Conservation (phyloP, 2,329 filamentous ascomycete genomes). For the Pleurostoma richardsiae region DNA sequence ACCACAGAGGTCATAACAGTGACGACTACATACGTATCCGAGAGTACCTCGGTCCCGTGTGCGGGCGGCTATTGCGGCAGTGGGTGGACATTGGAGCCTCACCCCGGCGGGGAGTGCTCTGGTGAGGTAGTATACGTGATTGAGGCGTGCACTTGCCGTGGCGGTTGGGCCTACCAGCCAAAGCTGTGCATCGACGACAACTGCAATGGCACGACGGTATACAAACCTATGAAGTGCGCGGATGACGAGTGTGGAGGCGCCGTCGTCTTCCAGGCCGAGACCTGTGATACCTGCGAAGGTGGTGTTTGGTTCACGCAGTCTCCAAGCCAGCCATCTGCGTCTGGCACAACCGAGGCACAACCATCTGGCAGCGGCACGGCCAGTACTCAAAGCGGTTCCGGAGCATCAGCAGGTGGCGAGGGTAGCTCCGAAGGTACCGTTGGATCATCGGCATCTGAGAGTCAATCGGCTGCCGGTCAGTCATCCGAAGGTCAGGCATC, state of each 20-base stretch:
- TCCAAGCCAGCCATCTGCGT: neutral
- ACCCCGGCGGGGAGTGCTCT: neutral
- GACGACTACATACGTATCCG: neutral
- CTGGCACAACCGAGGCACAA: neutral
- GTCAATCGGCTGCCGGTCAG: too few relatives aligned
- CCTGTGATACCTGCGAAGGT: constrained; percentile 1
- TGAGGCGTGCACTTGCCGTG: neutral
- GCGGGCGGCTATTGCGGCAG: neutral
- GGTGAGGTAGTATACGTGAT: constrained; percentile 1
- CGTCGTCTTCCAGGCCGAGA: neutral
- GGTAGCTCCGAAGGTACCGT: neutral
- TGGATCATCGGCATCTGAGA: too few relatives aligned
- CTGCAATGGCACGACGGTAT: neutral
- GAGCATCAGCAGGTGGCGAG: neutral
- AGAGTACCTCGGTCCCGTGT: neutral
- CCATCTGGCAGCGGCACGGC: neutral
- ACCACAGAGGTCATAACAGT: neutral
- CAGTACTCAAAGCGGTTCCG: neutral
- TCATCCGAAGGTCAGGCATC: neutral
- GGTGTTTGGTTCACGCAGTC: constrained; percentile 1
- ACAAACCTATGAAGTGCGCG: neutral
- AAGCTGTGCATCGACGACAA: neutral
- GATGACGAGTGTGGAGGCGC: neutral
- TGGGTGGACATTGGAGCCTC: neutral
- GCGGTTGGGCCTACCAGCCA: neutral